Base-by-base conservation (phyloP, 148 eudicot species). In the Rhododendron henanense region DNA sequence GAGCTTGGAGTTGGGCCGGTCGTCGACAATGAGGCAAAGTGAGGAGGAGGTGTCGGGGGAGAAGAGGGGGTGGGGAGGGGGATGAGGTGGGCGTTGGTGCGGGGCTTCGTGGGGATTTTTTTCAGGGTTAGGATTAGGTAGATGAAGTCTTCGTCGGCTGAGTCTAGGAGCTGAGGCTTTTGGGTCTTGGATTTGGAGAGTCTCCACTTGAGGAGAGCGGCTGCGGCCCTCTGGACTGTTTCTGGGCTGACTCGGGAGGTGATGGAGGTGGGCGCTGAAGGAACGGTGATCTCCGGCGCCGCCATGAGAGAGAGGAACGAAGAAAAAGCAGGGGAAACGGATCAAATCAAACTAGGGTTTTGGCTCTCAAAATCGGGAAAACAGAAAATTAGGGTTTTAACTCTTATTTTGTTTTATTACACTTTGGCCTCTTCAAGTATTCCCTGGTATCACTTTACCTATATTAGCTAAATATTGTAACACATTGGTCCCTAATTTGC, bases 61-160 rank as follows among this genome's bases (percentile, higher is more conserved):
- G 85, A 67, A 91, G 25, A 96, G 89, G 2, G 94, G 87, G 90
- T 94, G 90, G 13, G 91, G 91, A 96, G 92, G 53, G 94, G 88
- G 89, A 96, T 88, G 84, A 86, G 92, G 88, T 87, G 87, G 35
- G 98, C 90, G 19, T 90, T 90, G 1, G 90, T 88, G 51, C 90
- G 92, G 0, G 81, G 77, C 74, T 91, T 90, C 0, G 91, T 76
- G 15, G 98, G 97, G 90, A 92, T 90, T 86, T 93, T 92, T 31
- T 92, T 92, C 3, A 95, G 92, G 83, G 98, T 95, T 74, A 96
- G 25, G 80, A 89, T 90, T 19, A 96, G 91, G 90, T 94, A 95
- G 37, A 95, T 31, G 88, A 89, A 94, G 28, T 93, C 95, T 33
- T 94, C 96, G 76, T 71, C 55, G 88, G 81, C 0, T 86, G 13